These are phyloP conservation scores for Barnettozyma hawaiiensis DNA, from an alignment of 1,139 yeast species.

Conservation along the genomic window DNA sequence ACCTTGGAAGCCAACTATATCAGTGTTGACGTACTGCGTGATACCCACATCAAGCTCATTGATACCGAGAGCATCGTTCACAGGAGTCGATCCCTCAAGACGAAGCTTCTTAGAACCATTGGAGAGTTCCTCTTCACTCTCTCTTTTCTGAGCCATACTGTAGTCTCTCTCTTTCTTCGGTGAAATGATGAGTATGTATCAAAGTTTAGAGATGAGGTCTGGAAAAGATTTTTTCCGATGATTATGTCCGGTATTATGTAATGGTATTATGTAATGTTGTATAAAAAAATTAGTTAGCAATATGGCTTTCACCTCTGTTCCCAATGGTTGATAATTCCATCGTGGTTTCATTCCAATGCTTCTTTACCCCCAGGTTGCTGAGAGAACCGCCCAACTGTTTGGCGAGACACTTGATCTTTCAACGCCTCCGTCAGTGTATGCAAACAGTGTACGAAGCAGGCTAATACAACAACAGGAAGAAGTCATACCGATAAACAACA, in stretches of 20 bases:
- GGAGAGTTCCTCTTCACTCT: background rate
- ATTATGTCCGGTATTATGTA: too few species aligned
- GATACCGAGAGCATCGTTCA: slow-evolving; percentile 11
- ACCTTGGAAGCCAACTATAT: slow-evolving; percentile 65
- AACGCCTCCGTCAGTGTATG: background rate
- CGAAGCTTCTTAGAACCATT: slow-evolving; percentile 1
- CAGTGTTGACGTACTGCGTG: slow-evolving; percentile 54
- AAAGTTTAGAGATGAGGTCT: background rate
- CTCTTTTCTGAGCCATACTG: background rate
- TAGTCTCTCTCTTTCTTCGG: too few species aligned
- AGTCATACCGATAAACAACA: background rate
- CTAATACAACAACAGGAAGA: background rate
- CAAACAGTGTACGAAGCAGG: background rate
- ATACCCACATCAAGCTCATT: slow-evolving; percentile 81
- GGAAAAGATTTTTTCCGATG: background rate
- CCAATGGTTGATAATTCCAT: too few species aligned
- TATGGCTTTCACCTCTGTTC: too few species aligned
- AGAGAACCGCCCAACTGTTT: slow-evolving; percentile 1
- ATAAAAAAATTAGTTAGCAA: too few species aligned
- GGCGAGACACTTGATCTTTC: background rate
- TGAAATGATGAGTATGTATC: background rate
- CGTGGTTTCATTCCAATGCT: background rate
- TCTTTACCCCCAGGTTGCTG: background rate
- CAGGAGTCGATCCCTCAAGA: background rate
- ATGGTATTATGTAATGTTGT: too few species aligned